Conservation (phyloP, 495 filamentous ascomycete species). For the Penicillium fimorum region DNA sequence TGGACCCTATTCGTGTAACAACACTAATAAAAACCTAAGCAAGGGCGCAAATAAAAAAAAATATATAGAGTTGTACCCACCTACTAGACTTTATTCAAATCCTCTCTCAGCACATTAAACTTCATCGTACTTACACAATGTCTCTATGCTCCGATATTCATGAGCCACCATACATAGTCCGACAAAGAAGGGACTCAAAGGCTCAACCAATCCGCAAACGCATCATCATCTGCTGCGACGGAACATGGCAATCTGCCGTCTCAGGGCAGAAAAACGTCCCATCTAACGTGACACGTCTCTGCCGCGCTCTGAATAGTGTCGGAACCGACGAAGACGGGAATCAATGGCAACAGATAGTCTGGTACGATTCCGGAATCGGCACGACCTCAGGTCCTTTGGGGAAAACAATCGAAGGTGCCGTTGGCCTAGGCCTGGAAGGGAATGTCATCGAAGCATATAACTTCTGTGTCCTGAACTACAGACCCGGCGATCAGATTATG, state of each 20-base stretch:
- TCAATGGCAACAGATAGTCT: constrained; percentile 31
- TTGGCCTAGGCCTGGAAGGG: constrained; percentile 21
- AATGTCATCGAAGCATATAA: constrained; percentile 25
- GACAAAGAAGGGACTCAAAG: not conserved
- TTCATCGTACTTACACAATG: not conserved
- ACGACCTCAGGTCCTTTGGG: constrained; percentile 15
- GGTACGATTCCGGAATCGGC: constrained; percentile 32
- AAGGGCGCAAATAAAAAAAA: not conserved
- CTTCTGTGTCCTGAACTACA: constrained; percentile 42
- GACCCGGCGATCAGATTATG: constrained; percentile 55
- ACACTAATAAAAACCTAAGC: too few species aligned
- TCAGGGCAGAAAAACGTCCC: constrained; percentile 26
- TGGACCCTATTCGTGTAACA: not conserved
- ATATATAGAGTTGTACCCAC: not conserved
- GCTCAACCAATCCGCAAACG: constrained; percentile 12
- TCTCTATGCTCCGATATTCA: not conserved
- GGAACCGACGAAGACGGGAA: constrained; percentile 19
- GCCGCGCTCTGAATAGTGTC: constrained; percentile 22
- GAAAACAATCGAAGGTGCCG: constrained; percentile 20
- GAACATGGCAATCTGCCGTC: constrained; percentile 29
- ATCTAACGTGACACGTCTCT: constrained; percentile 29
- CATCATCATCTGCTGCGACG: constrained; percentile 33
- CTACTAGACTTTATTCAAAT: not conserved
- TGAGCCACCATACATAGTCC: not conserved
- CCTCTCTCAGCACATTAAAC: not conserved